These are phyloP conservation scores for Penicillium desertorum DNA, from an alignment of 495 filamentous ascomycete genomes.

Conservation along the genomic window DNA sequence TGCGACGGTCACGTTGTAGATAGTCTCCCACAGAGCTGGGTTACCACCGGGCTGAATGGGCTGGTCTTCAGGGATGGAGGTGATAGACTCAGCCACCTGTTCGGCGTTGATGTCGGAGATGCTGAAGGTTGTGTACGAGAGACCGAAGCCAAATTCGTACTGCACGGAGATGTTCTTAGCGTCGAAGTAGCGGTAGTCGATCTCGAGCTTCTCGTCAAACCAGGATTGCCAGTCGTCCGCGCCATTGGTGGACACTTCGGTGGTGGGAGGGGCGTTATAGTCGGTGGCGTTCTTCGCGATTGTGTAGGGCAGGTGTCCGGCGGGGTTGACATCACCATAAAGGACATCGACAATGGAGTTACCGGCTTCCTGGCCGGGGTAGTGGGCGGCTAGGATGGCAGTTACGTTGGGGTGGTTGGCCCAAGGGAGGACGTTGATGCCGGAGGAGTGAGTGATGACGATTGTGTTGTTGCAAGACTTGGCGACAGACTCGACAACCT, in stretches of 20 bases:
- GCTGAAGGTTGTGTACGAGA: conserved; percentile 62
- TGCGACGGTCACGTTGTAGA: conserved; percentile 51
- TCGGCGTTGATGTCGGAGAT: conserved; percentile 1
- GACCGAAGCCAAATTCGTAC: conserved; percentile 67
- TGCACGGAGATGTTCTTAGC: conserved; percentile 53
- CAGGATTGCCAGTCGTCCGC: conserved; percentile 51
- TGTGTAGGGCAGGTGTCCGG: conserved; percentile 69
- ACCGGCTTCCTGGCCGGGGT: conserved; percentile 60
- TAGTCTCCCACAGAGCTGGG: conserved; percentile 55
- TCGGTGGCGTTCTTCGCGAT: conserved; percentile 61
- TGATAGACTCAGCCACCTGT: background rate
- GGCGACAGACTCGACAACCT: conserved; percentile 57
- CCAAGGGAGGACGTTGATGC: conserved; percentile 58
- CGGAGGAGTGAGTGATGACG: conserved; percentile 62
- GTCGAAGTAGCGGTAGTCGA: conserved; percentile 69
- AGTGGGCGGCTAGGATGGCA: conserved; percentile 57
- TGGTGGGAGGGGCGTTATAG: conserved; percentile 35
- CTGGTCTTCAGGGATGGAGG: background rate
- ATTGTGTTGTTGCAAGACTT: conserved; percentile 58
- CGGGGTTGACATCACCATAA: conserved; percentile 58
- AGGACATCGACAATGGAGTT: conserved; percentile 56
- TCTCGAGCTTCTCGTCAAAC: conserved; percentile 60
- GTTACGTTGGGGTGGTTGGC: conserved; percentile 63
- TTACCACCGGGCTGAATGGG: conserved; percentile 41
- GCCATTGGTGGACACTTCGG: conserved; percentile 15